Percentiles rank a stretch among this genome's conserved stretches.
phyloP scores from a whole-genome alignment of 2,329 filamentous ascomycete species.

The Coleophoma cylindrospora region DNA sequence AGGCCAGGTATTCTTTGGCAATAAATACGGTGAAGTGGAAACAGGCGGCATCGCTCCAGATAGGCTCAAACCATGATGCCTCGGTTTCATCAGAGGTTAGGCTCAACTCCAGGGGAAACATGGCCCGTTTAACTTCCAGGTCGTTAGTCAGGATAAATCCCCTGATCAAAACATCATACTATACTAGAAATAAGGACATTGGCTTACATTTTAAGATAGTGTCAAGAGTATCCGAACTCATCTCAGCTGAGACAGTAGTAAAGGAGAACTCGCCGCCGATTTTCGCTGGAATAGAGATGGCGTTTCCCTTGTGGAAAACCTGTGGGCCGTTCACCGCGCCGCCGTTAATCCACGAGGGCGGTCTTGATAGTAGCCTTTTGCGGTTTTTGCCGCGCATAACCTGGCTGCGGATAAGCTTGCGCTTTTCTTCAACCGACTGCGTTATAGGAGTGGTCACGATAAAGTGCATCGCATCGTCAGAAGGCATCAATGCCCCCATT shows the following conservation, averaged over 20 bases:
- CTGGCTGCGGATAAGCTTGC: conserved; percentile 36
- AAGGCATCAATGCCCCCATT: too few relatives aligned
- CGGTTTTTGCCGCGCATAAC: conserved; percentile 38
- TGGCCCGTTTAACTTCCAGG: background rate
- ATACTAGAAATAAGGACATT: too few relatives aligned
- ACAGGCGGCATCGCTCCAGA: background rate
- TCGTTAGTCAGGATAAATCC: too few relatives aligned
- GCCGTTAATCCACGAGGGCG: background rate
- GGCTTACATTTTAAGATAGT: background rate
- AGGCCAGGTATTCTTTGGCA: background rate
- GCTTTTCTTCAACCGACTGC: conserved; percentile 25
- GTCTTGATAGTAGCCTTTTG: conserved; percentile 17
- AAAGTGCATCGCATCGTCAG: background rate
- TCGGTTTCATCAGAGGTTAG: background rate
- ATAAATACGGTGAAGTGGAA: background rate
- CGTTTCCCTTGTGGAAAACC: too few relatives aligned
- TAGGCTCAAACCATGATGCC: background rate
- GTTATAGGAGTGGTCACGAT: conserved; percentile 17
- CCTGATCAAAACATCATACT: too few relatives aligned
- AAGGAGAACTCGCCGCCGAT: background rate
- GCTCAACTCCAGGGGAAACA: background rate
- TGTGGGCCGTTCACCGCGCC: too few relatives aligned
- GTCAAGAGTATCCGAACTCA: background rate
- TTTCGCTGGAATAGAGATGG: background rate
- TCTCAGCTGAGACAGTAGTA: background rate